Base-by-base conservation (phyloP, 139 green algal genomes). In the Coelastrella sp. region DNA sequence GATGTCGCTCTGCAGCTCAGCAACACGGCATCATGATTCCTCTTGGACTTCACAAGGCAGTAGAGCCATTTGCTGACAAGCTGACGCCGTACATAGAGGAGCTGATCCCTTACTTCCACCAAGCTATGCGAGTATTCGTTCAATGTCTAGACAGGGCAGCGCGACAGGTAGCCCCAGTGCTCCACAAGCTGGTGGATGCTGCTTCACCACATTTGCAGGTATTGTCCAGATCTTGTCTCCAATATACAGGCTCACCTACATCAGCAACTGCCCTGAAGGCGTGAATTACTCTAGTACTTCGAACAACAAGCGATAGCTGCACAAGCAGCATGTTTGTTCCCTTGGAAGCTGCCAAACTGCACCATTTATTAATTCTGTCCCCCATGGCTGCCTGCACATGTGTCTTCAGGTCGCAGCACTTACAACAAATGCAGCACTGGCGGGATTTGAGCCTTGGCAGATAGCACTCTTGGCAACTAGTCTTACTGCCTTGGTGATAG, bases 151-250 rank as follows among this genome's bases (percentile, higher is more conserved):
- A 69, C 21, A 13, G 13, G 4, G 5, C 50, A 21, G 50, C 50
- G 5, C n/a, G 11, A 30, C 27, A 17, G 7, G 5, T 35, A 38
- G 73, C 4, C 34, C 50, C 50, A 8, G 5, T 15, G 48, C 15
- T 66, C 2, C 48, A 81, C 50, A 37, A 48, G 32, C 17, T 68
- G 30, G 32, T 34, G 41, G 71, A 63, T 35, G 43, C 71, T 27
- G n/a, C 45, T 34, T 11, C n/a, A 32, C 71, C 71, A n/a, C 32
- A 62, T 21, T 5, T 79, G 41, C 71, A 60, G 71, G 71, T 81
- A 59, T 19, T 17, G 21, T 37, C 17, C 27, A 37, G n/a, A n/a
- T n/a, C n/a, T n/a, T n/a, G n/a, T n/a, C n/a, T n/a, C n/a, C n/a
- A n/a, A n/a, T n/a, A n/a, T n/a, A n/a, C n/a, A n/a, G n/a, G n/a